phyloP scores from a whole-genome alignment of 768 basidiomycete genomes.

The Tubosaeta sp. region DNA sequence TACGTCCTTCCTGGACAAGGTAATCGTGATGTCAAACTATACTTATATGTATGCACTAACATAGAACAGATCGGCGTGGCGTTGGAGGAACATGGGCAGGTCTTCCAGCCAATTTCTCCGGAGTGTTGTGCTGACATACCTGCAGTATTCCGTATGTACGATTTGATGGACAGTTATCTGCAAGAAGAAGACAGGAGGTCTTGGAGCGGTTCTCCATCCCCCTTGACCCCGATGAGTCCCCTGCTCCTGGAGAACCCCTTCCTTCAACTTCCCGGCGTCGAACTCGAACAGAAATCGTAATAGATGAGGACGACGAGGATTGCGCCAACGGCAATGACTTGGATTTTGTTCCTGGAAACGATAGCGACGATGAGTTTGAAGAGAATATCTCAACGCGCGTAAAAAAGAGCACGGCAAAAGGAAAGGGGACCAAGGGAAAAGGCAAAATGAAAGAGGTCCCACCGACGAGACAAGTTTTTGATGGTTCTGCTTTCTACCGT shows the following conservation, averaged over 20 bases:
- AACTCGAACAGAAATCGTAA: constrained; percentile 1
- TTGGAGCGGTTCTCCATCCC: constrained; percentile 73
- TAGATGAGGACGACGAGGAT: constrained; percentile 10
- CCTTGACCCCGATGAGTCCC: constrained; percentile 35
- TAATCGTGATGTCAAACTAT: constrained; percentile 16
- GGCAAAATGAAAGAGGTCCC: constrained; percentile 22
- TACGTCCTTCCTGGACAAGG: constrained; percentile 80
- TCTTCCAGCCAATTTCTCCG: neutral
- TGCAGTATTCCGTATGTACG: constrained; percentile 69
- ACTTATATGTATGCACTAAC: neutral
- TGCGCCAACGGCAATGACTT: constrained; percentile 30
- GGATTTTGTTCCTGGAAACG: constrained; percentile 32
- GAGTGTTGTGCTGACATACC: constrained; percentile 1
- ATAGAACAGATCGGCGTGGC: constrained; percentile 62
- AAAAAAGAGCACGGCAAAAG: constrained; percentile 32
- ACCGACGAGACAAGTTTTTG: constrained; percentile 11
- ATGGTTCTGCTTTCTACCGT: constrained; percentile 22
- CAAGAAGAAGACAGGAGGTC: constrained; percentile 70
- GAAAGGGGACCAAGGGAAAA: constrained; percentile 37
- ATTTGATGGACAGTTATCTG: constrained; percentile 87
- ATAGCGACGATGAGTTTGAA: constrained; percentile 29
- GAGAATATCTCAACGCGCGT: constrained; percentile 28
- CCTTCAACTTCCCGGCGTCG: constrained; percentile 7
- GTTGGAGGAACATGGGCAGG: constrained; percentile 61
- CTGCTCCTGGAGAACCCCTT: constrained; percentile 14